Percentiles rank a stretch among this genome's conserved stretches.
These are phyloP conservation scores for Phaeosphaeria sp. DNA, from an alignment of 2,329 filamentous ascomycete genomes.

Conservation along the genomic window DNA sequence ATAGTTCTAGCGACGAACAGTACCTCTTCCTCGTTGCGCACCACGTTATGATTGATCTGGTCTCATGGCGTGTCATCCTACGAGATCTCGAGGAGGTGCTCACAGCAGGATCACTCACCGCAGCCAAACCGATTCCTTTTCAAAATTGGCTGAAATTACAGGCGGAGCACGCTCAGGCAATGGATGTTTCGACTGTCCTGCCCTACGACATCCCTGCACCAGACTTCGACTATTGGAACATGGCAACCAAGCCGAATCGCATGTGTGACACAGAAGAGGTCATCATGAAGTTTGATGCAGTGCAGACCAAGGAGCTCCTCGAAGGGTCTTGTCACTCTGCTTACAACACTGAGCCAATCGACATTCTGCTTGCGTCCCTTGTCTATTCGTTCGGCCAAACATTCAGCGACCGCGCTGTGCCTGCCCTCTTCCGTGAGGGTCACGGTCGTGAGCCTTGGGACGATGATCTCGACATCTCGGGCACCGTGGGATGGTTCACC, in stretches of 20 bases:
- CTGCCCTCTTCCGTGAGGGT: constrained; percentile 41
- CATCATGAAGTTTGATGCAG: constrained; percentile 13
- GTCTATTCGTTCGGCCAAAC: constrained; percentile 54
- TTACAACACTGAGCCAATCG: constrained; percentile 56
- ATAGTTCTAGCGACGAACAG: constrained; percentile 14
- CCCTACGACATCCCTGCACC: constrained; percentile 21
- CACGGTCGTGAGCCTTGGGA: constrained; percentile 41
- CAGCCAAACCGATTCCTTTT: constrained; percentile 11
- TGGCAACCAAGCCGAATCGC: constrained; percentile 14
- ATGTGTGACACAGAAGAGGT: constrained; percentile 15
- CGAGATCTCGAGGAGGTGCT: constrained; percentile 46
- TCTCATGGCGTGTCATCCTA: constrained; percentile 54
- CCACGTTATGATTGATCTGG: constrained; percentile 49
- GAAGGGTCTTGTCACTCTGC: constrained; percentile 41
- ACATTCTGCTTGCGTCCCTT: constrained; percentile 31
- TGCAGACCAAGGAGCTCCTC: constrained; percentile 14
- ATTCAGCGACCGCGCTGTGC: constrained; percentile 55
- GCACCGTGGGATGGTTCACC: constrained; percentile 33
- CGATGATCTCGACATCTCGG: constrained; percentile 25
- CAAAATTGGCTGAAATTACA: constrained; percentile 21
- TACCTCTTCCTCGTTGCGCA: constrained; percentile 32
- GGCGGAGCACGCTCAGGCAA: constrained; percentile 5
- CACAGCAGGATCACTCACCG: constrained; percentile 3
- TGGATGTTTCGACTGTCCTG: background rate
- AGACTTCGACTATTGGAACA: constrained; percentile 29